Conservation (phyloP, 2,329 filamentous ascomycete genomes). For the Arthrobotrys sinensis region DNA sequence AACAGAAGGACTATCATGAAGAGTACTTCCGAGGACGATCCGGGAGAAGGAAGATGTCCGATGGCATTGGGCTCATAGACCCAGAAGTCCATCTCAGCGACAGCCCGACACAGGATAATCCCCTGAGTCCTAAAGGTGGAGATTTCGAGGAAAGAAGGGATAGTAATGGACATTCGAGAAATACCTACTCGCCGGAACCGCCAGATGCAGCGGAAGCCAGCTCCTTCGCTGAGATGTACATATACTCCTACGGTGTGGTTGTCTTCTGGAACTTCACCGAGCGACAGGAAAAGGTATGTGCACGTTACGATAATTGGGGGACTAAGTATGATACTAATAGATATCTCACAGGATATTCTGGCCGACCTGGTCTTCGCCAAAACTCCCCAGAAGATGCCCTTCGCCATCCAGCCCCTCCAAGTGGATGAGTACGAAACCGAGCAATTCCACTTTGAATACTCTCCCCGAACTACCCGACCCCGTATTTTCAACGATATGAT, state of each 20-base stretch:
- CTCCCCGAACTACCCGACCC: slow-evolving; percentile 84
- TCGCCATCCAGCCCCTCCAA: slow-evolving; percentile 84
- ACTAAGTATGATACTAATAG: slow-evolving; percentile 25
- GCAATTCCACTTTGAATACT: slow-evolving; percentile 99
- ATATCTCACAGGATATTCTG: slow-evolving; percentile 77
- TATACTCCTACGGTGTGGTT: slow-evolving; percentile 96
- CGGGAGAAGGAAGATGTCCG: slow-evolving; percentile 68
- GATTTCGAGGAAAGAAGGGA: slow-evolving; percentile 53
- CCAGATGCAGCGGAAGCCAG: slow-evolving; percentile 68
- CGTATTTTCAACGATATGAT: slow-evolving; percentile 98
- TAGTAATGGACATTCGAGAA: slow-evolving; percentile 57
- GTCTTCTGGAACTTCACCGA: slow-evolving; percentile 99
- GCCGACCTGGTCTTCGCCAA: slow-evolving; percentile 93
- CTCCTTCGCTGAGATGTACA: slow-evolving; percentile 92
- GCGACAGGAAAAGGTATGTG: slow-evolving; percentile 81
- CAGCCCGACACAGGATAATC: slow-evolving; percentile 64
- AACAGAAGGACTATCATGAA: slow-evolving; percentile 88
- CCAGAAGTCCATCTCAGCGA: slow-evolving; percentile 61
- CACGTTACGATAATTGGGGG: background rate
- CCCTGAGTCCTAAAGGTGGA: slow-evolving; percentile 65
- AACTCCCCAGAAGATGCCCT: slow-evolving; percentile 75
- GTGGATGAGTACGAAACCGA: slow-evolving; percentile 97
- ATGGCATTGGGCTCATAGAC: slow-evolving; percentile 62
- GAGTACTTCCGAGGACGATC: slow-evolving; percentile 85
- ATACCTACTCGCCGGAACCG: slow-evolving; percentile 56